Conservation (phyloP, 2,329 filamentous ascomycete species). For the Colletotrichum viniferum region DNA sequence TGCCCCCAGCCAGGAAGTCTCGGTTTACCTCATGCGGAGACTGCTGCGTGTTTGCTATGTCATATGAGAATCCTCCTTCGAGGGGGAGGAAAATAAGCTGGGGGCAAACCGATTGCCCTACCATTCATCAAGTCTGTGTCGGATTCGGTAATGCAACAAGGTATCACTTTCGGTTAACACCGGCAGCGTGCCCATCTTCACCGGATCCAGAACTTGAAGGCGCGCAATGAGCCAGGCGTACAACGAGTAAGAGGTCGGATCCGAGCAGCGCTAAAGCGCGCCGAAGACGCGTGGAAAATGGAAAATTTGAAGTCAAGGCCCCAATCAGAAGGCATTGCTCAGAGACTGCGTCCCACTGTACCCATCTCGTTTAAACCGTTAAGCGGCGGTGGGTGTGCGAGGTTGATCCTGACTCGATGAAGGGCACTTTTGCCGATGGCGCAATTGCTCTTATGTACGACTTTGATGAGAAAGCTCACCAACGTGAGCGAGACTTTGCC, state of each 20-base stretch:
- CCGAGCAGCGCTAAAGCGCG: not conserved
- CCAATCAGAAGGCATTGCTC: not conserved
- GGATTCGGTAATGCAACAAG: not conserved
- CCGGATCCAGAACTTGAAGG: not conserved
- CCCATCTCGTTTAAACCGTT: not conserved
- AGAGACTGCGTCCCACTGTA: not conserved
- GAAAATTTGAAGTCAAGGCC: not conserved
- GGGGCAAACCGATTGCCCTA: not conserved
- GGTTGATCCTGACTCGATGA: not conserved
- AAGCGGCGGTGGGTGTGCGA: not conserved
- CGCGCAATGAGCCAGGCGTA: not conserved
- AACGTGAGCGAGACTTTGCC: not conserved
- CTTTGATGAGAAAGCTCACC: not conserved
- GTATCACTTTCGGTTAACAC: not conserved
- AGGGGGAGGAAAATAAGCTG: not conserved
- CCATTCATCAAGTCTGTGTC: not conserved
- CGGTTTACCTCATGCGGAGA: not conserved
- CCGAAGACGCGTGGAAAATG: not conserved
- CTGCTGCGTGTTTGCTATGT: not conserved
- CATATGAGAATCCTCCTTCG: too few relatives aligned
- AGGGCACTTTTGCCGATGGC: conserved; percentile 13
- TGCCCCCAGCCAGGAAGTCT: not conserved
- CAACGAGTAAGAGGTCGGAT: not conserved
- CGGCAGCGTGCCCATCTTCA: not conserved
- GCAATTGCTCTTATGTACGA: conserved; percentile 2